These are phyloP conservation scores for Fusarium sp. DNA, from an alignment of 2,329 filamentous ascomycete species.

Conservation along the genomic window DNA sequence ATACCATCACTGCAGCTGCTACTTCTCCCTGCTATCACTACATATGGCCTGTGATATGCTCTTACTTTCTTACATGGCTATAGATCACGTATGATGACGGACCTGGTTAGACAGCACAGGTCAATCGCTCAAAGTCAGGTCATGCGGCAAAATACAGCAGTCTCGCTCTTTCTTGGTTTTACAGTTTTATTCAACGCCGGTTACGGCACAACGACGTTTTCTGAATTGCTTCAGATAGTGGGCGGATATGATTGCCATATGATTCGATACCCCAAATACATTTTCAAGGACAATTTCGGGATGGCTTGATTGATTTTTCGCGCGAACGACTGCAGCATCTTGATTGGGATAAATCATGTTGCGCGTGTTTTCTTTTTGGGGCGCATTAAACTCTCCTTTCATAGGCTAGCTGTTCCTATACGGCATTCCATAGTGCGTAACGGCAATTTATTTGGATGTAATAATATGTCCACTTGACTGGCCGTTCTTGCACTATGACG, in stretches of 20 bases:
- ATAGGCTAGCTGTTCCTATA: conserved; percentile 1
- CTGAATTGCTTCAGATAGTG: conserved; percentile 22
- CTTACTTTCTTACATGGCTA: conserved; percentile 30
- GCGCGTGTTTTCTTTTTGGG: conserved; percentile 4
- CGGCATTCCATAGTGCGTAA: conserved; percentile 1
- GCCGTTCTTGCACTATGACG: background rate
- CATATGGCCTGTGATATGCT: conserved; percentile 11
- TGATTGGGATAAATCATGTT: conserved; percentile 9
- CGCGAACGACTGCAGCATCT: conserved; percentile 13
- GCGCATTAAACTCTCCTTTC: background rate
- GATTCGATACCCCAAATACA: conserved; percentile 39
- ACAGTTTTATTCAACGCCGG: conserved; percentile 13
- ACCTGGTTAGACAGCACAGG: conserved; percentile 49
- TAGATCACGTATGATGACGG: conserved; percentile 40
- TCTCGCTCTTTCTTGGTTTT: conserved; percentile 17
- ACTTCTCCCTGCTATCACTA: conserved; percentile 3
- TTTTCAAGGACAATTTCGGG: conserved; percentile 25
- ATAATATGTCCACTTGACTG: background rate
- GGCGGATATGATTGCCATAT: conserved; percentile 22
- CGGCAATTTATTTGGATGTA: background rate
- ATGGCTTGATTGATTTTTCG: conserved; percentile 29
- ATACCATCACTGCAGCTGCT: conserved; percentile 4
- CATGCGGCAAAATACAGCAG: conserved; percentile 16
- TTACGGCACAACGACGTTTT: conserved; percentile 12
- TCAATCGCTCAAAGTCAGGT: conserved; percentile 21